Conservation (phyloP, 495 filamentous ascomycete genomes). For the Aspergillus mulundensis region DNA sequence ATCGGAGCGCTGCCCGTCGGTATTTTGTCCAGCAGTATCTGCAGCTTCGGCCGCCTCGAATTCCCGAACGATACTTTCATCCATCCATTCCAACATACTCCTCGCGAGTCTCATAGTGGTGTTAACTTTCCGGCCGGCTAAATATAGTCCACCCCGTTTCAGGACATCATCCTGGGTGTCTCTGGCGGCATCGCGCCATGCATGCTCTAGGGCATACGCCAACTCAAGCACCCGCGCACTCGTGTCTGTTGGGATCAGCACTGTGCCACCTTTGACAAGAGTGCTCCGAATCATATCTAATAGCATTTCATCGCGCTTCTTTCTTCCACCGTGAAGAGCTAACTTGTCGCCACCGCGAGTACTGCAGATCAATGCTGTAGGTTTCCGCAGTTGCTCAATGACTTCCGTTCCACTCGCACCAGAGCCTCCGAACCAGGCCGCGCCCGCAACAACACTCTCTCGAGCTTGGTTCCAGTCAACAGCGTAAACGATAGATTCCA, state of each 20-base stretch:
- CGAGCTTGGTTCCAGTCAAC: constrained; percentile 96
- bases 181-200: constrained; percentile 71
- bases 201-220: constrained; percentile 85
- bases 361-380: constrained; percentile 89
- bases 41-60: constrained; percentile 72
- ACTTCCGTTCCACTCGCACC: constrained; percentile 82
- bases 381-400: constrained; percentile 86
- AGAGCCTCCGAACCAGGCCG: constrained; percentile 84
- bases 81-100: constrained; percentile 99
- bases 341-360: constrained; percentile 73
- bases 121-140: constrained; percentile 74
- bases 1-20: constrained; percentile 31
- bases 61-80: constrained; percentile 83
- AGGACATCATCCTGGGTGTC: constrained; percentile 49
- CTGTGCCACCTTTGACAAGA: constrained; percentile 79
- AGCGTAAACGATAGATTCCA: constrained; percentile 96
- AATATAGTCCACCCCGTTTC: constrained; percentile 66
- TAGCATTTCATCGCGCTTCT: constrained; percentile 79
- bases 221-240: constrained; percentile 92
- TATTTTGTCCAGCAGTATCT: constrained; percentile 43
- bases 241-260: constrained; percentile 92
- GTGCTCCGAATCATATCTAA: constrained; percentile 75
- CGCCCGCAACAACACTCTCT: constrained; percentile 89
- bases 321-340: constrained; percentile 63
- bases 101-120: constrained; percentile 83